A percentile compares a stretch with the other conserved stretches of the same genome.
phyloP scores from a whole-genome alignment of 768 basidiomycete species.

The Strobilomyces confusus region DNA sequence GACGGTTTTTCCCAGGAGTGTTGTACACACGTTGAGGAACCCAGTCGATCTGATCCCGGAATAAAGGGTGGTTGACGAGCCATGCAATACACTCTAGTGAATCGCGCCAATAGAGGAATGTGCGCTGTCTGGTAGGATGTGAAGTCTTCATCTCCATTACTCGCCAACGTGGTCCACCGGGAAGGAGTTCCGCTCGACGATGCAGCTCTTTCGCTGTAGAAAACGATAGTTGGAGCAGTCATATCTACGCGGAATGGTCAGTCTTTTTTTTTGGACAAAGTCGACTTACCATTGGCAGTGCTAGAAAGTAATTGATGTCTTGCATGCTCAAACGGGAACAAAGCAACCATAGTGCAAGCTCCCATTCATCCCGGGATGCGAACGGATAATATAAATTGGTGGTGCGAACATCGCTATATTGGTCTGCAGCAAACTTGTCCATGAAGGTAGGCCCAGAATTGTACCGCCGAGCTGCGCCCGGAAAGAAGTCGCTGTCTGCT shows the following conservation, averaged over 20 bases:
- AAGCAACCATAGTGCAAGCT: background rate
- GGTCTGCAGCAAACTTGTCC: background rate
- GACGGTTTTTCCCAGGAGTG: background rate
- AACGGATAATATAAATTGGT: background rate
- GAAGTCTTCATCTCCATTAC: background rate
- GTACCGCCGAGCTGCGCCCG: background rate
- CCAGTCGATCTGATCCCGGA: background rate
- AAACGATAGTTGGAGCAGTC: background rate
- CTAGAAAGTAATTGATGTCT: background rate
- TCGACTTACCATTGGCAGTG: background rate
- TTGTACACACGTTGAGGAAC: background rate
- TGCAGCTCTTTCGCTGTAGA: background rate
- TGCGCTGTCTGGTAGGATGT: background rate
- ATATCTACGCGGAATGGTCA: background rate
- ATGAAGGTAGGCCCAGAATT: background rate
- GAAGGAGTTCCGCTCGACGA: background rate
- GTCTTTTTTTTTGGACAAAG: background rate
- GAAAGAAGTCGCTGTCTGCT: background rate
- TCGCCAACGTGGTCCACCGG: background rate
- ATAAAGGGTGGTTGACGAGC: background rate
- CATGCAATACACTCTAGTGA: background rate
- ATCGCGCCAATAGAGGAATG: background rate
- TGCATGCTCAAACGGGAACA: background rate
- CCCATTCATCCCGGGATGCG: background rate
- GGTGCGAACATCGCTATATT: background rate